Evolutionary conservation across 306 rosid genomes (phyloP), one percentile per base, ranked within the genome.

Genomic region (Lablab purpureus): DNA sequence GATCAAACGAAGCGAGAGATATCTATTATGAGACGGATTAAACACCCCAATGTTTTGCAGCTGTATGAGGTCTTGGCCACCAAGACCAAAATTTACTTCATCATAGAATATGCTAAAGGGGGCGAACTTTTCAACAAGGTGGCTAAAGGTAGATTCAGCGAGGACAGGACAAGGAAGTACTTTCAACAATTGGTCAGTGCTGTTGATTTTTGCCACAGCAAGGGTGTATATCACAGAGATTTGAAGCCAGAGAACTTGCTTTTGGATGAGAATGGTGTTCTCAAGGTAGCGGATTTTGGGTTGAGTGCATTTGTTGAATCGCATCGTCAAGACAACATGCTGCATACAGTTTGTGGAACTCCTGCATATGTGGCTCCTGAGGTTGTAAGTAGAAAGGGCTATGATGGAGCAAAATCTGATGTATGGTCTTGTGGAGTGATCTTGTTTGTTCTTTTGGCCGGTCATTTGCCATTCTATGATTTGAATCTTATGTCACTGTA

Each of bases 171-270:
- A 15, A 80, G 83, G 84, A 78, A 46, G 46, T 86, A 86, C 79
- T 86, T 86, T 41, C 87, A 83, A 68, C 89, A 86, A 37, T 55
- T 86, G 76, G 81, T 86, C 65, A 67, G 45, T 2, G 89, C 83
- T 3, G 47, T 86, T 25, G 81, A 86, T 59, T 83, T 58, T 34
- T 86, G 89, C 75, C 89, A 86, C 75, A 76, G 87, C 23, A 72
- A 58, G 40, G 89, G 89, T 23, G 83, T 86, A 65, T 86, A 86
- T 28, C 89, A 86, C 73, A 52, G 89, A 63, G 89, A 86, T 80
- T 76, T 86, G 85, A 86, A 86, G 85, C 89, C 87, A 0, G 85
- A 86, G 66, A 86, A 86, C 54, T 49, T 86, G 68, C 89, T 86
- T 50, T 82, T 86, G 82, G 89, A 79, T 65, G 87, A 86, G 75